These are phyloP conservation scores for Alternaria gaisen DNA, from an alignment of 2,329 filamentous ascomycete genomes.

Conservation along the genomic window DNA sequence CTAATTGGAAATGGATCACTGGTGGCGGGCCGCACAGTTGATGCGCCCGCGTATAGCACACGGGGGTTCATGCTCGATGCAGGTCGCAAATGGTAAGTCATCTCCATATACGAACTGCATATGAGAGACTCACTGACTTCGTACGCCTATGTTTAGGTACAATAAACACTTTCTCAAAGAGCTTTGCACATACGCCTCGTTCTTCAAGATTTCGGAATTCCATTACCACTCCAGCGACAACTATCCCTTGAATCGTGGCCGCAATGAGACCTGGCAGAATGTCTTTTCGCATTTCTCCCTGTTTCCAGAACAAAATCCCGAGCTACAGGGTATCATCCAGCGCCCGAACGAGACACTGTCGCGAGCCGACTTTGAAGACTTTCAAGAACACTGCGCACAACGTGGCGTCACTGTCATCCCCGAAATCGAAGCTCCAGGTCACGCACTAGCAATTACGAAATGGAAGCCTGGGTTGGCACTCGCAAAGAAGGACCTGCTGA, in stretches of 20 bases:
- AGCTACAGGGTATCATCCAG: slow-evolving; percentile 45
- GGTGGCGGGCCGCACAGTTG: slow-evolving; percentile 39
- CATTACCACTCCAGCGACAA: slow-evolving; percentile 62
- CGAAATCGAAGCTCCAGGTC: slow-evolving; percentile 51
- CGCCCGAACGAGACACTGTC: slow-evolving; percentile 50
- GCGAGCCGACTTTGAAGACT: slow-evolving; percentile 46
- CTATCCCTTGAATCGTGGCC: slow-evolving; percentile 58
- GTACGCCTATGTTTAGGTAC: slow-evolving; percentile 31
- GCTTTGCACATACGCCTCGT: slow-evolving; percentile 56
- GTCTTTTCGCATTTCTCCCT: slow-evolving; percentile 59
- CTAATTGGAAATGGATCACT: slow-evolving; percentile 49
- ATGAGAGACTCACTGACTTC: background rate
- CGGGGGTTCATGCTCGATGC: slow-evolving; percentile 58
- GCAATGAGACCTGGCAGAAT: slow-evolving; percentile 57
- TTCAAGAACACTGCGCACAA: slow-evolving; percentile 47
- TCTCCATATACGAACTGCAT: background rate
- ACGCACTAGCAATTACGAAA: slow-evolving; percentile 50
- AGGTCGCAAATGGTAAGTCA: slow-evolving; percentile 52
- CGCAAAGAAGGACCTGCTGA: slow-evolving; percentile 48
- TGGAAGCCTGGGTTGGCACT: slow-evolving; percentile 52
- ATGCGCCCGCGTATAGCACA: slow-evolving; percentile 57
- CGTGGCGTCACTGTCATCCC: slow-evolving; percentile 50
- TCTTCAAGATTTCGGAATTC: slow-evolving; percentile 61
- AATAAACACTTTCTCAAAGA: slow-evolving; percentile 54
- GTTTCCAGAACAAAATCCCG: slow-evolving; percentile 46